Percentiles rank a stretch among this genome's conserved stretches.
These are phyloP conservation scores for Melastoma malabathricum DNA, from an alignment of 345 rosid species.

Conservation along the genomic window DNA sequence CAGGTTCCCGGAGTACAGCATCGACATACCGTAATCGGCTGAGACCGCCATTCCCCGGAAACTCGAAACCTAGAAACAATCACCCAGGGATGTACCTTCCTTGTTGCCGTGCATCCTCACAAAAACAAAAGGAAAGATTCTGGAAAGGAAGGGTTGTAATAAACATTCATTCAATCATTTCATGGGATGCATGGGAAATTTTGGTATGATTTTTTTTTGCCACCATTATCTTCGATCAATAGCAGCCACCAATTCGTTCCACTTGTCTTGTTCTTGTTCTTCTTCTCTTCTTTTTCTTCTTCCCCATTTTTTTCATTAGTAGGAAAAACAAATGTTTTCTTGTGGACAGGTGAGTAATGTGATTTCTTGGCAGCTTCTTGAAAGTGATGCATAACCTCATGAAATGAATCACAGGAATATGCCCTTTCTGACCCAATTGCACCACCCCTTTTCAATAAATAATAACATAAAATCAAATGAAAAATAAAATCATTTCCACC, in stretches of 20 bases:
- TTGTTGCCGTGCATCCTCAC: conserved; percentile 3
- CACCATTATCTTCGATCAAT: conserved; percentile 58
- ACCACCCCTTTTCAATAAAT: no score
- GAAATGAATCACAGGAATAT: background rate
- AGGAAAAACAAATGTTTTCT: background rate
- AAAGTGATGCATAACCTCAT: no score
- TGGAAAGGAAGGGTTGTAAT: conserved; percentile 4
- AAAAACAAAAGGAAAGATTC: conserved; percentile 1
- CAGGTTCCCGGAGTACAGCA: conserved; percentile 35
- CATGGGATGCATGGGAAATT: conserved; percentile 22
- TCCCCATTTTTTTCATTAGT: background rate
- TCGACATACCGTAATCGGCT: conserved; percentile 47
- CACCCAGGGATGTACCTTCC: conserved; percentile 1
- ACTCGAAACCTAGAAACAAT: conserved; percentile 11
- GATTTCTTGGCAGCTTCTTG: no score
- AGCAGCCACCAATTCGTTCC: conserved; percentile 45
- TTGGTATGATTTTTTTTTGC: conserved; percentile 19
- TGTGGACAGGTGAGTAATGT: no score
- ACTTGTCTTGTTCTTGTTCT: conserved; percentile 1
- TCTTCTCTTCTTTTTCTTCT: no score
- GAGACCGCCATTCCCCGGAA: conserved; percentile 33
- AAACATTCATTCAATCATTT: conserved; percentile 6
- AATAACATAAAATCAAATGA: no score
- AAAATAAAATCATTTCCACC: no score
- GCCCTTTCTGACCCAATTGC: background rate